Base-by-base conservation (phyloP, 192 early-diverging fungal genomes). In the Dissophora globulifera region DNA sequence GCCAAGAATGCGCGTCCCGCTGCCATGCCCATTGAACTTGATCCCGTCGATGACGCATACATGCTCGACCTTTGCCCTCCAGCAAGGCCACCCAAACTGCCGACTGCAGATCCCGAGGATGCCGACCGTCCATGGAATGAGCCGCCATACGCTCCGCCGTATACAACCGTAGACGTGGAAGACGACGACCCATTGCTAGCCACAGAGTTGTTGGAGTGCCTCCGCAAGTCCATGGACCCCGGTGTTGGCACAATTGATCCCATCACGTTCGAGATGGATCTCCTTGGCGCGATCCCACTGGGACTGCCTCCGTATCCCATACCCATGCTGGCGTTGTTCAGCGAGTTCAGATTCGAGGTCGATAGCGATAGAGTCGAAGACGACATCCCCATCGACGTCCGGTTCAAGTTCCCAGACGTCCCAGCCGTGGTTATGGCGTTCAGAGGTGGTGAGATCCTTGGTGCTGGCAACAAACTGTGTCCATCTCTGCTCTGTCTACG, bases 401-500 rank as follows among this genome's bases (percentile, higher is more conserved):
- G n/a, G n/a, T n/a, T n/a, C n/a, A n/a, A n/a, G n/a, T n/a, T n/a
- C n/a, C n/a, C n/a, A n/a, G n/a, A n/a, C n/a, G n/a, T n/a, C n/a
- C n/a, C n/a, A n/a, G n/a, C n/a, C n/a, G n/a, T n/a, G n/a, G n/a
- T n/a, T n/a, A 56, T 35, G 2, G 45, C 52, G 6, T 6, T 42
- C 15, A 67, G 35, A 2, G 65, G 65, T 7, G 65, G 65, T 11
- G 65, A 67, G 27, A 67, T 67, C 6, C 47, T 50, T n/a, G 65
- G 65, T 1, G 65, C 54, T 6, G 65, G 48, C 55, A 67, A 42
- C 29, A 67, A 38, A 29, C 54, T 67, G 26, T 67, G 55, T 7
- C 53, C 55, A 50, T 67, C 65, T 25, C 26, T 67, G 9, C 65
- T 67, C 43, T 47, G 65, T 20, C 65, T 54, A 22, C 65, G 42